phyloP scores from a whole-genome alignment of 2,329 filamentous ascomycete species.

The Hypoxylon rubiginosum region DNA sequence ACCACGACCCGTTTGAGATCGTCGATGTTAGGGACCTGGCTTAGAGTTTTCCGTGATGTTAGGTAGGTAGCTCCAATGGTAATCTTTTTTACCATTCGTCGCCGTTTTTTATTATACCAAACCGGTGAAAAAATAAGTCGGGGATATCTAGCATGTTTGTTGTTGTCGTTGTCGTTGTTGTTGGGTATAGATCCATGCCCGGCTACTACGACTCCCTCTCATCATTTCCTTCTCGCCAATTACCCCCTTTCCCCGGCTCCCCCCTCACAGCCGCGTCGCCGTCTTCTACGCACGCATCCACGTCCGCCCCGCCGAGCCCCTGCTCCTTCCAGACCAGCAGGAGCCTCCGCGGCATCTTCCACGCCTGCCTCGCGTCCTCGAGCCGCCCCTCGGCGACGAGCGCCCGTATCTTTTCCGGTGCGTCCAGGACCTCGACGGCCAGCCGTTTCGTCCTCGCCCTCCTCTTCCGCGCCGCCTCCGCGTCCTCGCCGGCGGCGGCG shows the following conservation, averaged over 20 bases:
- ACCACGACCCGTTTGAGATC: slow-evolving; percentile 91
- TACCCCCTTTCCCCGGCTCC: slow-evolving; percentile 46
- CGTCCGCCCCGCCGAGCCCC: slow-evolving; percentile 68
- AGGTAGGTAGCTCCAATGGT: slow-evolving; percentile 5
- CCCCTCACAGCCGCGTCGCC: slow-evolving; percentile 64
- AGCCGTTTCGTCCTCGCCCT: slow-evolving; percentile 65
- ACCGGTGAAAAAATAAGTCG: neutral
- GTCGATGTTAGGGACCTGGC: slow-evolving; percentile 63
- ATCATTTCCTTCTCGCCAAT: slow-evolving; percentile 45
- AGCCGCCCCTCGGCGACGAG: slow-evolving; percentile 71
- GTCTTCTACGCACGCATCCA: slow-evolving; percentile 66
- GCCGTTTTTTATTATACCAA: neutral
- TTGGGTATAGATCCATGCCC: slow-evolving; percentile 19
- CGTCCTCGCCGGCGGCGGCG: slow-evolving; percentile 55
- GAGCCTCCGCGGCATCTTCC: slow-evolving; percentile 67
- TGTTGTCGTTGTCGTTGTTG: no score
- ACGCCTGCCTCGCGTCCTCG: slow-evolving; percentile 71
- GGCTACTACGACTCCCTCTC: slow-evolving; percentile 36
- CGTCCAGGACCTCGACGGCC: slow-evolving; percentile 72
- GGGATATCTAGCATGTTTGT: neutral
- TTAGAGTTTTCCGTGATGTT: slow-evolving; percentile 16
- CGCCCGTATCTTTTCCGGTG: slow-evolving; percentile 69
- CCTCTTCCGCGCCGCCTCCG: slow-evolving; percentile 52
- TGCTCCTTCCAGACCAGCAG: slow-evolving; percentile 67
- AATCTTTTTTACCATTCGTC: slow-evolving; percentile 1